Conservation (phyloP, 495 filamentous ascomycete species). For the Lasiosphaeria ovina region DNA sequence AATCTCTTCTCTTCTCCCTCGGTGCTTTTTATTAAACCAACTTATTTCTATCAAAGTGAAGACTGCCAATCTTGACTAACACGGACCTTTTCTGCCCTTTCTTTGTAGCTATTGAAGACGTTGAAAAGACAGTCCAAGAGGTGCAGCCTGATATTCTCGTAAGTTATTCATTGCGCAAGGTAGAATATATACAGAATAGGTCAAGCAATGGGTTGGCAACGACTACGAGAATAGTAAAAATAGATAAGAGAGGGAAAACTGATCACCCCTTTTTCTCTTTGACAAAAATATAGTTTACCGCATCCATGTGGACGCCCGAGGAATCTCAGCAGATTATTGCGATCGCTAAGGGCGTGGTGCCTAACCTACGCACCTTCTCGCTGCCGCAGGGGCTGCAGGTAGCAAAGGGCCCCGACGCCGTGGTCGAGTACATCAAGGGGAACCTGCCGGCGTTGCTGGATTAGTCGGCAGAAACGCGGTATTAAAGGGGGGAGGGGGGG, state of each 20-base stretch:
- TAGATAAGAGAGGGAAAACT: neutral
- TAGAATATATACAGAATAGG: conserved; percentile 39
- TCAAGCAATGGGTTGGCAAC: conserved; percentile 27
- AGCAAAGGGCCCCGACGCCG: conserved; percentile 61
- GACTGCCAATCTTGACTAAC: too few species aligned
- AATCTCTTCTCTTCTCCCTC: neutral
- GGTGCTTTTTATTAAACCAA: neutral
- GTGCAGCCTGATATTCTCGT: conserved; percentile 27
- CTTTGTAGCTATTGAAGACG: conserved; percentile 29
- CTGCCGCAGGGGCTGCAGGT: conserved; percentile 64
- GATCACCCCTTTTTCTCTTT: too few species aligned
- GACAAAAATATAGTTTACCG: conserved; percentile 51
- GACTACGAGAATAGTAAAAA: neutral
- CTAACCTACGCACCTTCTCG: conserved; percentile 55
- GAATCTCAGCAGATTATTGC: conserved; percentile 54
- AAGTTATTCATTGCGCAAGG: conserved; percentile 38
- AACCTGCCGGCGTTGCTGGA: conserved; percentile 53
- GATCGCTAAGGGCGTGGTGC: conserved; percentile 48
- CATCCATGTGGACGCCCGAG: conserved; percentile 66
- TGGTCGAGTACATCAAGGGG: conserved; percentile 63
- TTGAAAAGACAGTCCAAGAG: conserved; percentile 22
- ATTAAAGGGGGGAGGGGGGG: too few species aligned
- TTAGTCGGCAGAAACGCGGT: neutral
- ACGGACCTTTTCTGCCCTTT: neutral
- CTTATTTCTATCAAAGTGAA: neutral